These are phyloP conservation scores for Panaeolus cyanescens DNA, from an alignment of 768 basidiomycete genomes.

Conservation along the genomic window DNA sequence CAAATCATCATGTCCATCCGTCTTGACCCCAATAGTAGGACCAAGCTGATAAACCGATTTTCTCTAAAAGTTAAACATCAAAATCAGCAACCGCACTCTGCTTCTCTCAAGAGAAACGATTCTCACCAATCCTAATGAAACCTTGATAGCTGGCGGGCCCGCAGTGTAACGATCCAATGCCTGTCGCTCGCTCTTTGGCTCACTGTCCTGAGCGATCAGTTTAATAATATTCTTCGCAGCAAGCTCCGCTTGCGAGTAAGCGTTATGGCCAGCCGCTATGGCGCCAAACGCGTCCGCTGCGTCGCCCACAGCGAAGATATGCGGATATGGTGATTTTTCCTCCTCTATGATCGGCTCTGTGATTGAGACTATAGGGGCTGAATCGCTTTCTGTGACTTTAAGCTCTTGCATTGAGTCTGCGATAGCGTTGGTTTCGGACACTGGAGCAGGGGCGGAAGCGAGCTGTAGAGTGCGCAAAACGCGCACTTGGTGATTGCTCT, in stretches of 20 bases:
- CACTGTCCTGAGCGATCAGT: constrained; percentile 35
- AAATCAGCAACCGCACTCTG: too few species aligned
- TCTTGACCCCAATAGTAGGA: constrained; percentile 43
- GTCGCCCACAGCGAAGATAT: constrained; percentile 66
- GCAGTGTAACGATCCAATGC: constrained; percentile 49
- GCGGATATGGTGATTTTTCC: constrained; percentile 39
- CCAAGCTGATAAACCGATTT: constrained; percentile 48
- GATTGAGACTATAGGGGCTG: neutral
- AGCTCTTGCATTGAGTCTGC: constrained; percentile 21
- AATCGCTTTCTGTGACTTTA: constrained; percentile 9
- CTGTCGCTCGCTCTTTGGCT: constrained; percentile 12
- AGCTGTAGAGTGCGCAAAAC: constrained; percentile 59
- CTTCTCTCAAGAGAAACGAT: neutral
- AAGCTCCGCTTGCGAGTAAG: constrained; percentile 52
- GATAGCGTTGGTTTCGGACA: constrained; percentile 8
- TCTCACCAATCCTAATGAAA: constrained; percentile 60
- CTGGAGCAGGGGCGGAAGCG: constrained; percentile 19
- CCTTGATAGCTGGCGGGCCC: constrained; percentile 55
- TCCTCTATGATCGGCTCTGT: neutral
- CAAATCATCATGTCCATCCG: constrained; percentile 48
- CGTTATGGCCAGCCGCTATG: constrained; percentile 59
- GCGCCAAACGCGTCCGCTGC: constrained; percentile 67
- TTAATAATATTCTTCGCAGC: constrained; percentile 56
- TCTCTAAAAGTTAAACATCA: constrained; percentile 33
- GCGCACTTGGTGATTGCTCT: constrained; percentile 37